Evolutionary conservation across 805 yeast genomes (phyloP).

Genomic region (Saccharomycopsis sp.): DNA sequence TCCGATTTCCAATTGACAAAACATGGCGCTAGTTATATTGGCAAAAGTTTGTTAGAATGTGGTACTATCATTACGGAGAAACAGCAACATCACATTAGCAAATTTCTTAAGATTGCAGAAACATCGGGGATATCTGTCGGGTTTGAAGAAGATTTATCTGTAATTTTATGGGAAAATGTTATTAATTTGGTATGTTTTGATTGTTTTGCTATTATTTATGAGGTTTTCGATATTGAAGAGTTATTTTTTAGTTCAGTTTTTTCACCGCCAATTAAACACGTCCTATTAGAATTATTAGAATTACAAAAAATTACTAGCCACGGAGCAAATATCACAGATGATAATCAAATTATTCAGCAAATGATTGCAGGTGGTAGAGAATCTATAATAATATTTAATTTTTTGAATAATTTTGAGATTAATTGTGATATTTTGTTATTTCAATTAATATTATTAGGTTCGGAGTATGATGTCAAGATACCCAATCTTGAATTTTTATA

Average conservation of each 20-base stretch:
- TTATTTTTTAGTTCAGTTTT: slow-evolving; percentile 4
- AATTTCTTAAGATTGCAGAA: no score
- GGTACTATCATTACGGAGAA: no score
- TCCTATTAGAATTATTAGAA: slow-evolving; percentile 8
- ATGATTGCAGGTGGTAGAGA: no score
- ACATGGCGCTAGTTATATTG: no score
- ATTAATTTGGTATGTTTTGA: slow-evolving; percentile 8
- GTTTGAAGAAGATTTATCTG: no score
- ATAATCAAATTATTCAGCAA: background rate
- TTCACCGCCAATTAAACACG: slow-evolving; percentile 11
- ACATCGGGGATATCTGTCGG: no score
- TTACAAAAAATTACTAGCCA: background rate
- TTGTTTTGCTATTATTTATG: slow-evolving; percentile 11
- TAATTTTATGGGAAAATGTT: slow-evolving; percentile 3
- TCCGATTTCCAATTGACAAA: no score
- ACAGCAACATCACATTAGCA: no score
- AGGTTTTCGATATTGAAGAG: slow-evolving; percentile 2
- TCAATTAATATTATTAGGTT: slow-evolving; percentile 8
- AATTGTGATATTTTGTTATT: slow-evolving; percentile 3
- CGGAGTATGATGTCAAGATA: slow-evolving; percentile 2
- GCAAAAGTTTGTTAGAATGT: no score
- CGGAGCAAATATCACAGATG: background rate
- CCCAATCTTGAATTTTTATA: slow-evolving; percentile 12
- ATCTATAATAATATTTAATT: background rate
- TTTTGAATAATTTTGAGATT: background rate